These are phyloP conservation scores for Talaromyces sp. DNA, from an alignment of 2,329 filamentous ascomycete genomes.

Conservation along the genomic window DNA sequence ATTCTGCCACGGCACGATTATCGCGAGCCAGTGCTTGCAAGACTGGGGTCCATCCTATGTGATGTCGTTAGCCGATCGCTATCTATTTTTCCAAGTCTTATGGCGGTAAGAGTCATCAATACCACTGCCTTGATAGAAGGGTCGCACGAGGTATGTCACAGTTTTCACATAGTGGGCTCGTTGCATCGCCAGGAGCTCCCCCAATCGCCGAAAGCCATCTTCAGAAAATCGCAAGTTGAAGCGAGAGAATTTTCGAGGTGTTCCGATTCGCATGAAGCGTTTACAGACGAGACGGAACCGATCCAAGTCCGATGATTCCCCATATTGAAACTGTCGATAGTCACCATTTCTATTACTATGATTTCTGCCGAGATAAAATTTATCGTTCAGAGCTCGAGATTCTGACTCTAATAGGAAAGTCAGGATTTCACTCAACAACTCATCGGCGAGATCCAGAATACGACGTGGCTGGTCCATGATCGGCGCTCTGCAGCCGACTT, in stretches of 20 bases:
- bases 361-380: constrained; percentile 4
- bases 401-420: constrained; percentile 30
- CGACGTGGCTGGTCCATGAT: constrained; percentile 37
- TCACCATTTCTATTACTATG: constrained; percentile 11
- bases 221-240: constrained; percentile 42
- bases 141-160: constrained; percentile 46
- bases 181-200: constrained; percentile 40
- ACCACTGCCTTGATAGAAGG: constrained; percentile 45
- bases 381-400: constrained; percentile 10
- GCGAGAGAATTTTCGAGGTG: constrained; percentile 42
- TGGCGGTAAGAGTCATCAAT: constrained; percentile 17
- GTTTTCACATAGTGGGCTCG: constrained; percentile 40
- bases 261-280: constrained; percentile 44
- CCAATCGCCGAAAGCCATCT: constrained; percentile 37
- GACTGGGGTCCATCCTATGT: constrained; percentile 34
- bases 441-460: constrained; percentile 41
- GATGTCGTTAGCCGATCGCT: constrained; percentile 20
- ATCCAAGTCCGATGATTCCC: constrained; percentile 41
- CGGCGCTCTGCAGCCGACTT: constrained; percentile 35
- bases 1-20: constrained; percentile 25
- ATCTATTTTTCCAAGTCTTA: not conserved
- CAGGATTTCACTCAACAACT: constrained; percentile 39
- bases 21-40: constrained; percentile 24
- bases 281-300: constrained; percentile 45
- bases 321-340: constrained; percentile 16